Percentiles rank a stretch among this genome's conserved stretches.
These are phyloP conservation scores for Butyriboletus loyo DNA, from an alignment of 768 basidiomycete genomes.

Conservation along the genomic window DNA sequence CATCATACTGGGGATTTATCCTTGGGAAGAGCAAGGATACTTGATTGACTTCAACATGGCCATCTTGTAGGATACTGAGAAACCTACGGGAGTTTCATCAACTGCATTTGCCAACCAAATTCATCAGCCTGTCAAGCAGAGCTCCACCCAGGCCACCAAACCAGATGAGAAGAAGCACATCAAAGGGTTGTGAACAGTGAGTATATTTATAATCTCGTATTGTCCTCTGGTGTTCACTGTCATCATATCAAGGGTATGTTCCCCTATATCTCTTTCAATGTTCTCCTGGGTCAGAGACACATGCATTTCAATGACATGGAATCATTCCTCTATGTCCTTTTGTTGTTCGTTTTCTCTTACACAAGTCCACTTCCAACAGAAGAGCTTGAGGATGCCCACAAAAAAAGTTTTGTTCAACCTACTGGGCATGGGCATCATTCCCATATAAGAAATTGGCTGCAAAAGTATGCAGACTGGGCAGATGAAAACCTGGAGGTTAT, in stretches of 20 bases:
- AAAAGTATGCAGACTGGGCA: background rate
- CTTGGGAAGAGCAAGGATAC: no score
- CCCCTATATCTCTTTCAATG: conserved; percentile 13
- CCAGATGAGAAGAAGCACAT: background rate
- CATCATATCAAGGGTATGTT: background rate
- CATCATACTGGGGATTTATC: background rate
- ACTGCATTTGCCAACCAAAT: no score
- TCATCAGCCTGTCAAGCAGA: no score
- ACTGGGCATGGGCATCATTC: background rate
- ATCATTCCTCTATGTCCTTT: conserved; percentile 15
- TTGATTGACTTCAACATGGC: conserved; percentile 31
- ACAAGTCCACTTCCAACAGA: background rate
- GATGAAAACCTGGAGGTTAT: background rate
- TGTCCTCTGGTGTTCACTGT: background rate
- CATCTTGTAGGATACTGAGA: background rate
- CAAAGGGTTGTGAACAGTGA: background rate
- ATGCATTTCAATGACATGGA: conserved; percentile 12
- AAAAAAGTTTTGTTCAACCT: background rate
- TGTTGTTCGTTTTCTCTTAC: conserved; percentile 16
- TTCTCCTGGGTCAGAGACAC: conserved; percentile 2
- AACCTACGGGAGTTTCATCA: no score
- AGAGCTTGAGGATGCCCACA: background rate
- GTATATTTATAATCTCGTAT: background rate
- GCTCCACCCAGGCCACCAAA: no score
- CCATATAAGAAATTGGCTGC: conserved; percentile 7